A percentile compares a stretch with the other conserved stretches of the same genome.
Conservation (phyloP, 306 rosid species). For the Corylus heterophylla region DNA sequence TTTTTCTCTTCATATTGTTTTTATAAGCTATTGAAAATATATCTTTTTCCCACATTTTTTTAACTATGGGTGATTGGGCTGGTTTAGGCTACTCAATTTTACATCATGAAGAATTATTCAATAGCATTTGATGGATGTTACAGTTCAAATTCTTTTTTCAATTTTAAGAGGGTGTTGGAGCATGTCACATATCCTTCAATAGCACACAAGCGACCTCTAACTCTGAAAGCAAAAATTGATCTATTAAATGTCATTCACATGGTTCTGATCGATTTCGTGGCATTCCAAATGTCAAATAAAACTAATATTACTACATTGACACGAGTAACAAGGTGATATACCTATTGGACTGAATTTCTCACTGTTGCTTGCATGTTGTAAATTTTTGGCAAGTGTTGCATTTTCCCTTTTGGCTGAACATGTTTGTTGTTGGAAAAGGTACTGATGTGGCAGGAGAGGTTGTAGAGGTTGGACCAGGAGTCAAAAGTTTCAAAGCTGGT, state of each 20-base stretch:
- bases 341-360: background rate
- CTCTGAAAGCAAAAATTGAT: background rate
- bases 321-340: background rate
- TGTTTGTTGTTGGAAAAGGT: constrained; percentile 39
- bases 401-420: background rate
- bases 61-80: background rate
- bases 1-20: background rate
- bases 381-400: constrained; percentile 6
- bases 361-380: background rate
- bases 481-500: constrained; percentile 54
- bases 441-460: constrained; percentile 77
- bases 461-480: constrained; percentile 57
- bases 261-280: background rate
- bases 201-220: background rate
- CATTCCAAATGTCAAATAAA: background rate
- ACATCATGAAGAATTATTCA: background rate
- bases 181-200: background rate
- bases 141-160: background rate
- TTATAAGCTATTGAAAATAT: background rate
- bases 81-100: background rate
- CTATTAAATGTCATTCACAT: background rate
- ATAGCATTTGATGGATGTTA: background rate
- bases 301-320: background rate
- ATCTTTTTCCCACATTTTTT: background rate
- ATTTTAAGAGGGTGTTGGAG: background rate